Evolutionary conservation across 768 basidiomycete genomes (phyloP).

Genomic region (Tricholoma saponaceum): DNA sequence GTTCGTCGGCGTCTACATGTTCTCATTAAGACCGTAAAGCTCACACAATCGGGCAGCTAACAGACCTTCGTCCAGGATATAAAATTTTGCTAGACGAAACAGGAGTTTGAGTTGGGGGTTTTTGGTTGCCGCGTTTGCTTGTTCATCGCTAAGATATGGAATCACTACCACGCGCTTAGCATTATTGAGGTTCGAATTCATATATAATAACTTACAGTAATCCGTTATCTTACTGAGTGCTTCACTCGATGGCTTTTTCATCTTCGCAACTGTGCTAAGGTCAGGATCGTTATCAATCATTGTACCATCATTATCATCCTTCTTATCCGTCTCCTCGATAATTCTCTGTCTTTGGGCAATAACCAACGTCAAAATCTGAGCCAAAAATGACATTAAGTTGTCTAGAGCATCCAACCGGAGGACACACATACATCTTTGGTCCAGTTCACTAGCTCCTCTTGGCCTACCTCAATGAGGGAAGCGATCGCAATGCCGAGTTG

Average conservation of each 20-base stretch:
- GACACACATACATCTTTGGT: constrained; percentile 63
- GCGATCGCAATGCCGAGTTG: constrained; percentile 85
- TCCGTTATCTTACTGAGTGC: constrained; percentile 68
- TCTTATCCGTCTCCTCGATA: constrained; percentile 48
- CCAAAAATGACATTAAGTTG: constrained; percentile 1
- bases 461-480: constrained; percentile 62
- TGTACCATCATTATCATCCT: constrained; percentile 30
- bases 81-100: constrained; percentile 76
- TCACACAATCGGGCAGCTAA: constrained; percentile 1
- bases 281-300: constrained; percentile 21
- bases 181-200: not conserved
- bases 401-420: not conserved
- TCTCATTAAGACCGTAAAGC: not conserved
- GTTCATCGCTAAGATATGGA: constrained; percentile 69
- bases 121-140: constrained; percentile 72
- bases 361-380: constrained; percentile 58
- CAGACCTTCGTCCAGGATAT: constrained; percentile 62
- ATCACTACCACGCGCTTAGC: constrained; percentile 49
- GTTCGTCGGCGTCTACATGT: constrained; percentile 56
- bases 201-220: constrained; percentile 54
- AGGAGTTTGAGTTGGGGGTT: constrained; percentile 81
- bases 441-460: constrained; percentile 71
- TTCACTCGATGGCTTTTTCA: constrained; percentile 57
- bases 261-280: constrained; percentile 14
- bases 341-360: constrained; percentile 56